Evolutionary conservation across 768 basidiomycete genomes (phyloP).

Genomic region (Sarcodon sp.): DNA sequence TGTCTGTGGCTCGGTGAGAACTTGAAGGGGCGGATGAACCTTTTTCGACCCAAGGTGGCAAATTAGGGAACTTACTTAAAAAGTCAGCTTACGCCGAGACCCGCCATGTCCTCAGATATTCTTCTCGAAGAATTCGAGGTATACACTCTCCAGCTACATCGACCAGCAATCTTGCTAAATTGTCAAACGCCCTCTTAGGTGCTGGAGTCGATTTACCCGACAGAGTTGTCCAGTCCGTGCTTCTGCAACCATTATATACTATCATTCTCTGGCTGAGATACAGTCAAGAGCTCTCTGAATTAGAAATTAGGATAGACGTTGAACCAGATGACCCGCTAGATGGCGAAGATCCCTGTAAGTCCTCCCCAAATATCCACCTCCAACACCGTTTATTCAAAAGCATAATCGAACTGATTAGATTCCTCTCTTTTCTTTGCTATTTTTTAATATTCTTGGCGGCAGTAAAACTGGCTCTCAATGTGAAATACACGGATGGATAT

Average conservation of each 20-base stretch:
- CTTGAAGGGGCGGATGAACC: background rate
- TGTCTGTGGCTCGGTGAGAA: background rate
- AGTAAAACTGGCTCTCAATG: conserved; percentile 67
- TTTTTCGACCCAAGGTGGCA: background rate
- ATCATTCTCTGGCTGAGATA: conserved; percentile 31
- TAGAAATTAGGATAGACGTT: conserved; percentile 68
- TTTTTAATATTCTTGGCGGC: conserved; percentile 1
- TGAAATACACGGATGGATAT: conserved; percentile 73
- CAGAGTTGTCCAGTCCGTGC: conserved; percentile 82
- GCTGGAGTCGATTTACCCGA: conserved; percentile 91
- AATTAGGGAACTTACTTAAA: conserved; percentile 6
- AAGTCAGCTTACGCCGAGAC: conserved; percentile 6
- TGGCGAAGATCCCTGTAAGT: conserved; percentile 44
- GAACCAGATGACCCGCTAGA: conserved; percentile 75
- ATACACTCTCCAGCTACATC: conserved; percentile 4
- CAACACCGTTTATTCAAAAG: background rate
- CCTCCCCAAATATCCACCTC: conserved; percentile 4
- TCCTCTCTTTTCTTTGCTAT: background rate
- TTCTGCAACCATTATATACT: conserved; percentile 12
- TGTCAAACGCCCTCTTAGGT: conserved; percentile 36
- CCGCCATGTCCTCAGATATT: conserved; percentile 46
- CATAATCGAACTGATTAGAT: background rate
- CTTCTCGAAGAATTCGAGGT: conserved; percentile 91
- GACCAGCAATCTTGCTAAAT: too few species aligned
- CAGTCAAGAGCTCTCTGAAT: conserved; percentile 72